Evolutionary conservation across 306 rosid species (phyloP).

Genomic region (Castanea mollissima): DNA sequence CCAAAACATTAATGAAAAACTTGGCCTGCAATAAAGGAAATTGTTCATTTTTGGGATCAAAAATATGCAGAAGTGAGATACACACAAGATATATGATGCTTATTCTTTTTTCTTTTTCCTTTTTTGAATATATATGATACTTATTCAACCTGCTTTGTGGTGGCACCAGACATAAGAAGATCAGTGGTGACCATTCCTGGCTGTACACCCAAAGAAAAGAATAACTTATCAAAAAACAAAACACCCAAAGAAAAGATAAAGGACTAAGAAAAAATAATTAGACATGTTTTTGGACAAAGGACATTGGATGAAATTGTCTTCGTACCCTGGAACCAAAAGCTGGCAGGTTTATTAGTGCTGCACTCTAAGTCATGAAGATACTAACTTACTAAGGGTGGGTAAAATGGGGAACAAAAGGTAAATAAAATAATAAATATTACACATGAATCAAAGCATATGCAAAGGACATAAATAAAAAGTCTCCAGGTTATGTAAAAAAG

Average conservation of each 20-base stretch:
- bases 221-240: too few species aligned
- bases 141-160: slow-evolving; percentile 72
- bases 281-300: slow-evolving; percentile 1
- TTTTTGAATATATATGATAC: background rate
- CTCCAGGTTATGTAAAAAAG: background rate
- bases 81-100: background rate
- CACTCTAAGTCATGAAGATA: background rate
- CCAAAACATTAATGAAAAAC: slow-evolving; percentile 92
- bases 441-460: background rate
- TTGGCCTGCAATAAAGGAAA: slow-evolving; percentile 66
- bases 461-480: background rate
- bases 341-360: background rate
- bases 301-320: background rate
- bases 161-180: slow-evolving; percentile 98
- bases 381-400: background rate
- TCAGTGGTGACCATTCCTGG: slow-evolving; percentile 99
- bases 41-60: background rate
- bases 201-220: slow-evolving; percentile 40
- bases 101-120: too few species aligned
- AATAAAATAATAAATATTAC: background rate
- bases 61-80: background rate
- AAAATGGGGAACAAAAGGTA: background rate
- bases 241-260: slow-evolving; percentile 4
- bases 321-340: background rate
- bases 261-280: background rate